Evolutionary conservation across 2,329 filamentous ascomycete genomes (phyloP).

Genomic region (Neofusicoccum parvum): DNA sequence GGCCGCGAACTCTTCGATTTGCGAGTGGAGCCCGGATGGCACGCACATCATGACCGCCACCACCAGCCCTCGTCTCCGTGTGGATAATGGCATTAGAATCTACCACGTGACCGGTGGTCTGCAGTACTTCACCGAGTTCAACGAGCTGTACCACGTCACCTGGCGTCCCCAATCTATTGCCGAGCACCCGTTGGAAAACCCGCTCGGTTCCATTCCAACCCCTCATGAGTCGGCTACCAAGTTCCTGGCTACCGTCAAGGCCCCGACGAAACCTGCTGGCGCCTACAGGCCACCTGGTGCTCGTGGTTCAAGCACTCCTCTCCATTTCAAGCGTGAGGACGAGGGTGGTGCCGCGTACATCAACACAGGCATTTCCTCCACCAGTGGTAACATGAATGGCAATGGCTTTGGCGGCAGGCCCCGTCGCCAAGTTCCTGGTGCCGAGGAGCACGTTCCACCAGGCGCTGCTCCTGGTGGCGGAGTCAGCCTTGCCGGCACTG

Average conservation of each 20-base stretch:
- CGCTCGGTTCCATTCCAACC: slow-evolving; percentile 71
- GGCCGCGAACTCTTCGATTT: slow-evolving; percentile 92
- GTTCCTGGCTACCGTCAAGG: slow-evolving; percentile 85
- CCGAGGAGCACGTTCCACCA: slow-evolving; percentile 71
- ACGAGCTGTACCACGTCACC: slow-evolving; percentile 82
- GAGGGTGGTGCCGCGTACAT: slow-evolving; percentile 89
- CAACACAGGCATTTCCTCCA: slow-evolving; percentile 74
- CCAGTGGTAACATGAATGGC: slow-evolving; percentile 50
- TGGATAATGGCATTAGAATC: slow-evolving; percentile 94
- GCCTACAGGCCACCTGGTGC: slow-evolving; percentile 95
- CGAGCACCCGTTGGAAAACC: slow-evolving; percentile 66
- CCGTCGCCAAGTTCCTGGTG: slow-evolving; percentile 80
- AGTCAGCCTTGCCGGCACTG: slow-evolving; percentile 66
- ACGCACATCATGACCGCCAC: slow-evolving; percentile 97
- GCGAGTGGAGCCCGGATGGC: slow-evolving; percentile 96
- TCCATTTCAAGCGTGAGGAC: slow-evolving; percentile 97
- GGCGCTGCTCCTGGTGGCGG: slow-evolving; percentile 69
- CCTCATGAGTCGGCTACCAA: slow-evolving; percentile 81
- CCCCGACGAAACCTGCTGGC: slow-evolving; percentile 93
- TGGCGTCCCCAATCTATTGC: slow-evolving; percentile 78
- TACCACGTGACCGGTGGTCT: slow-evolving; percentile 88
- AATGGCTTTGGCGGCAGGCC: slow-evolving; percentile 76
- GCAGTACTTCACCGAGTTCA: slow-evolving; percentile 95
- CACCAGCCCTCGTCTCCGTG: slow-evolving; percentile 88
- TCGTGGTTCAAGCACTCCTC: slow-evolving; percentile 81